Conservation (phyloP, 148 eudicot species). For the Tetragonia tetragonoides region DNA sequence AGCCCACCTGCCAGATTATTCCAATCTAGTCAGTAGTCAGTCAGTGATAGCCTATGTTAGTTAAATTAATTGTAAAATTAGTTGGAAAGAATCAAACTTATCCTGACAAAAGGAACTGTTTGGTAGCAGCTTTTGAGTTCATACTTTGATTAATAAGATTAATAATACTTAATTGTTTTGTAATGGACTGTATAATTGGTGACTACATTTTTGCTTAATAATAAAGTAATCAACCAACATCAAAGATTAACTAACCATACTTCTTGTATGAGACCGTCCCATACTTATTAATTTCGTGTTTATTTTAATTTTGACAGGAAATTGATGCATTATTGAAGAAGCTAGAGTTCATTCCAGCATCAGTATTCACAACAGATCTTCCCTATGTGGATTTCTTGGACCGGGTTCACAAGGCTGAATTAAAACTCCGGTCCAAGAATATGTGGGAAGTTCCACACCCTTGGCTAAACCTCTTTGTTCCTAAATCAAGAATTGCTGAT, state of each 20-base stretch:
- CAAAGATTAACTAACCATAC: neutral
- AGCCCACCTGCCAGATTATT: conserved; percentile 55
- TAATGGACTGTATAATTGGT: conserved; percentile 10
- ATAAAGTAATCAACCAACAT: neutral
- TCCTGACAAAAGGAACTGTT: conserved; percentile 44
- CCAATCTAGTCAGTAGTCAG: conserved; percentile 30
- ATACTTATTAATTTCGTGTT: neutral
- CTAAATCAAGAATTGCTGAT: conserved; percentile 73
- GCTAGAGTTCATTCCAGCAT: conserved; percentile 58
- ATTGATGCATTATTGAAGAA: conserved; percentile 58
- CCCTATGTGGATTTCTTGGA: conserved; percentile 81
- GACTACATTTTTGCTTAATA: neutral
- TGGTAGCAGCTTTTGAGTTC: conserved; percentile 32
- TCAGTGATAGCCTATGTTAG: conserved; percentile 25
- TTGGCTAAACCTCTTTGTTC: conserved; percentile 90
- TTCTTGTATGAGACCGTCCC: too few species aligned
- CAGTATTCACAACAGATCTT: conserved; percentile 75
- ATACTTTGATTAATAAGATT: conserved; percentile 19
- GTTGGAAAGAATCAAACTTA: conserved; percentile 38
- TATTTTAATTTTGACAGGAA: conserved; percentile 42
- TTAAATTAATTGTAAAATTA: conserved; percentile 20
- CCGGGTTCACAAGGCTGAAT: conserved; percentile 96
- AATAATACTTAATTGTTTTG: neutral
- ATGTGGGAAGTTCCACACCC: conserved; percentile 98
- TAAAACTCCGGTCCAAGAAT: conserved; percentile 81